Percentiles rank a stretch among this genome's conserved stretches.
Conservation (phyloP, 2,329 filamentous ascomycete species). For the Fusarium verrucosum region DNA sequence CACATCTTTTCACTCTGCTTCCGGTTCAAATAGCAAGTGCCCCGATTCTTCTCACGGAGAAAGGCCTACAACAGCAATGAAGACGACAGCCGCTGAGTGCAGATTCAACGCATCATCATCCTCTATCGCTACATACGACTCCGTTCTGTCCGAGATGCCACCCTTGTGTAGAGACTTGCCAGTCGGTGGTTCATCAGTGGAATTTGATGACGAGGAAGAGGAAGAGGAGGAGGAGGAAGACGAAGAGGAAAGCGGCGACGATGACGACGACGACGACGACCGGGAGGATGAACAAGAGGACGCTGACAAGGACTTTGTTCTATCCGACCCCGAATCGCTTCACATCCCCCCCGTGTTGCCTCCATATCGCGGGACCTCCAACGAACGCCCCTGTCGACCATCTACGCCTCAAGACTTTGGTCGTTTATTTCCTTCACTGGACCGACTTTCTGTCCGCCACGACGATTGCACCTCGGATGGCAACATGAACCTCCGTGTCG, state of each 20-base stretch:
- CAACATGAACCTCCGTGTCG: conserved; percentile 95
- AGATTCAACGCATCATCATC: conserved; percentile 46
- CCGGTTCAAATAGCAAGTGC: conserved; percentile 38
- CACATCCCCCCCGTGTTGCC: conserved; percentile 63
- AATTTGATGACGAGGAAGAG: conserved; percentile 28
- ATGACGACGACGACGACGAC: conserved; percentile 50
- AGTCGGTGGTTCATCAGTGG: conserved; percentile 38
- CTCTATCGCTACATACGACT: conserved; percentile 83
- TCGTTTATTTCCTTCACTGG: conserved; percentile 84
- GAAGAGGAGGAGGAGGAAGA: conserved; percentile 36
- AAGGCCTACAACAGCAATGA: conserved; percentile 20
- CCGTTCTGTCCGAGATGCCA: conserved; percentile 61
- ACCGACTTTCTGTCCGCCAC: conserved; percentile 83
- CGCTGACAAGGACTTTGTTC: conserved; percentile 40
- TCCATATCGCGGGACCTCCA: conserved; percentile 67
- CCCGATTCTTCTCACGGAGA: conserved; percentile 16
- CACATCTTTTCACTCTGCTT: conserved; percentile 42
- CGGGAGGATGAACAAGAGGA: conserved; percentile 43
- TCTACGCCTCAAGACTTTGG: conserved; percentile 86
- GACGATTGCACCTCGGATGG: conserved; percentile 91
- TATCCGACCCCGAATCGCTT: conserved; percentile 43
- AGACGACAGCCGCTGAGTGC: conserved; percentile 19
- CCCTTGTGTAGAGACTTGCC: conserved; percentile 39
- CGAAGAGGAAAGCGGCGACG: conserved; percentile 32
- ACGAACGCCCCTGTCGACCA: conserved; percentile 71